A percentile compares a stretch with the other conserved stretches of the same genome.
Evolutionary conservation across 164 flowering plant species (phyloP).

Genomic region (Dillenia turbinata): DNA sequence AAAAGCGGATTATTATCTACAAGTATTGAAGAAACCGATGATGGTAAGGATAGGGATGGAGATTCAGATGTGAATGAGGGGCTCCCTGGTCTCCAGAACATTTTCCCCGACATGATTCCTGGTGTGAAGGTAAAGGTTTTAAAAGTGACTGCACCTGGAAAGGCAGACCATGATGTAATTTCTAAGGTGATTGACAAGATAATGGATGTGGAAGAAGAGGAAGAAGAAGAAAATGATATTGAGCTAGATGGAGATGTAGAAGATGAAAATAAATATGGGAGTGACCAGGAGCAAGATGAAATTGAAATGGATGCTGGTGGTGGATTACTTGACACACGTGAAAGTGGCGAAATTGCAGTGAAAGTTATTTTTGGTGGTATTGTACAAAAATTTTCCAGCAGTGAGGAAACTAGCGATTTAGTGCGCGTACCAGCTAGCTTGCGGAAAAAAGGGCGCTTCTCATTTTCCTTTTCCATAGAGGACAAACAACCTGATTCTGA

Average conservation of each 20-base stretch:
- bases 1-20: constrained; percentile 34
- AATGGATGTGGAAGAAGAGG: constrained; percentile 77
- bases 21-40: constrained; percentile 45
- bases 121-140: constrained; percentile 72
- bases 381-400: constrained; percentile 43
- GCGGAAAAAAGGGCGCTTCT: constrained; percentile 45
- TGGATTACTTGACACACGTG: constrained; percentile 31
- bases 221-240: constrained; percentile 53
- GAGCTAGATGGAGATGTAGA: constrained; percentile 53
- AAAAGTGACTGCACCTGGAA: constrained; percentile 64
- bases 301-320: constrained; percentile 37
- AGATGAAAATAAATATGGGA: constrained; percentile 40
- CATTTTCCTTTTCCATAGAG: constrained; percentile 69
- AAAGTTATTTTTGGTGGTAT: constrained; percentile 66
- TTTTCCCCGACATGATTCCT: constrained; percentile 79
- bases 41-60: constrained; percentile 52
- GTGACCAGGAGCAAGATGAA: constrained; percentile 42
- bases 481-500: constrained; percentile 33
- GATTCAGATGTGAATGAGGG: constrained; percentile 54
- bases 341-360: constrained; percentile 48
- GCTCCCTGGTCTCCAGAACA: constrained; percentile 48
- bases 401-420: constrained; percentile 28
- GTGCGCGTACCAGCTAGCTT: constrained; percentile 78
- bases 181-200: constrained; percentile 73
- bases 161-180: constrained; percentile 59